Base-by-base conservation (phyloP, 352 stramenopile species). In the Salisapilia sapeloensis region DNA sequence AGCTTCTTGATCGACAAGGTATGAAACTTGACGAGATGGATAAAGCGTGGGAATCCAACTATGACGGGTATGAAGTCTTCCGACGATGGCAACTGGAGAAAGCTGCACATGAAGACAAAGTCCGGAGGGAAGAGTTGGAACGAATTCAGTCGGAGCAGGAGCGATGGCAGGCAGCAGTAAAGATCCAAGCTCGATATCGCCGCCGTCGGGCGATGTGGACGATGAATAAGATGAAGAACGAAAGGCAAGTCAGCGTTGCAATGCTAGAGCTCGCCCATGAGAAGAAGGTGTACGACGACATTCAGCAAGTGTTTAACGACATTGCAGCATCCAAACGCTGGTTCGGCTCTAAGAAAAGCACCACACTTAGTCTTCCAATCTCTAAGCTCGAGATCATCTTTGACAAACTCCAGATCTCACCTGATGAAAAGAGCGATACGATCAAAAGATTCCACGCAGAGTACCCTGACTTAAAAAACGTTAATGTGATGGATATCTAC, bases 401-500 rank as follows among this genome's bases (percentile, higher is more conserved):
- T 19, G 25, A 31, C 1, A 40, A 32, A 2, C 30, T 83, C 25
- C 34, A 59, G 2, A 39, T 66, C 25, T 35, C 42, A 4, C 45
- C 46, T 6, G 35, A 51, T 4, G 56, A 72, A 16, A 28, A 63
- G 4, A 39, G 48, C 1, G 36, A 18, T 1, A 51, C 47, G 5
- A 40, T 45, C 0, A 20, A 34, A 1, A 53, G 46, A 15, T 83
- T 77, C 42, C 43, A 41, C 17, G 42, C 43, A 11, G 35, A 57
- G 9, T 46, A 67, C 4, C 40, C 53, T 2, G 67, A 55, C 13
- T 21, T 63, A 17, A 49, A 47, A 4, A 50, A 74, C 18, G 54
- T 72, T 12, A 83, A 66, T 16, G 59, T 80, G n/a, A 50, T 79
- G 51, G 63, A 80, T 30, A 22, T 83, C 16, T 77, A 55, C 22